phyloP scores from a whole-genome alignment of 2,329 filamentous ascomycete species.

The Apiospora malaysiana region DNA sequence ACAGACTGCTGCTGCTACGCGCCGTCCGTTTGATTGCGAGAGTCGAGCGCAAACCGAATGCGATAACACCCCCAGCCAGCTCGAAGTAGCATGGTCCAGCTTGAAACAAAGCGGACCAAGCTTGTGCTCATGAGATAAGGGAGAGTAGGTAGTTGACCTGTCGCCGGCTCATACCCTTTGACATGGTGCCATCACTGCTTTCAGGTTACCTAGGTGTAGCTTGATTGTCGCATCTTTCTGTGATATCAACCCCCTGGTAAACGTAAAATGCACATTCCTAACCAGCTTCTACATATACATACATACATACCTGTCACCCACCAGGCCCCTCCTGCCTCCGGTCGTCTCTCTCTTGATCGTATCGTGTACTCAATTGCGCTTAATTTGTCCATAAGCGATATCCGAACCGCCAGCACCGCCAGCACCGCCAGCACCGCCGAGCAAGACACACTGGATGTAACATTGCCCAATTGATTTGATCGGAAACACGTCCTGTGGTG shows the following conservation, averaged over 20 bases:
- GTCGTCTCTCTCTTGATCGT: background rate
- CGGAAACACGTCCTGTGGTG: background rate
- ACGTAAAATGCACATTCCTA: background rate
- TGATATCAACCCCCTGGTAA: background rate
- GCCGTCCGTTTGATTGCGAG: background rate
- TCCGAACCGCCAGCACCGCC: background rate
- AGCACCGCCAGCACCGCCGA: background rate
- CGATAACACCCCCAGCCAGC: background rate
- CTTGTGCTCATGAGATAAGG: background rate
- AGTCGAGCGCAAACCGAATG: constrained; percentile 1
- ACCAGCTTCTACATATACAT: background rate
- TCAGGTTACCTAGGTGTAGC: background rate
- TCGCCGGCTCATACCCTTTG: background rate
- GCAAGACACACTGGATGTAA: background rate
- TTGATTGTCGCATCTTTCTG: background rate
- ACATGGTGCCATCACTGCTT: background rate
- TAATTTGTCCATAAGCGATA: background rate
- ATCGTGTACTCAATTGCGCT: too few species aligned
- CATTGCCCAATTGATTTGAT: background rate
- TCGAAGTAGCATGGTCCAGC: background rate
- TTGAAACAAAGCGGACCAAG: background rate
- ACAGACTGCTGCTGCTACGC: background rate
- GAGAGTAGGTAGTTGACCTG: background rate
- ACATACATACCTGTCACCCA: background rate
- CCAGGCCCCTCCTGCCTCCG: background rate